Evolutionary conservation across 2,329 filamentous ascomycete genomes (phyloP).

Genomic region (Talaromyces sp.): DNA sequence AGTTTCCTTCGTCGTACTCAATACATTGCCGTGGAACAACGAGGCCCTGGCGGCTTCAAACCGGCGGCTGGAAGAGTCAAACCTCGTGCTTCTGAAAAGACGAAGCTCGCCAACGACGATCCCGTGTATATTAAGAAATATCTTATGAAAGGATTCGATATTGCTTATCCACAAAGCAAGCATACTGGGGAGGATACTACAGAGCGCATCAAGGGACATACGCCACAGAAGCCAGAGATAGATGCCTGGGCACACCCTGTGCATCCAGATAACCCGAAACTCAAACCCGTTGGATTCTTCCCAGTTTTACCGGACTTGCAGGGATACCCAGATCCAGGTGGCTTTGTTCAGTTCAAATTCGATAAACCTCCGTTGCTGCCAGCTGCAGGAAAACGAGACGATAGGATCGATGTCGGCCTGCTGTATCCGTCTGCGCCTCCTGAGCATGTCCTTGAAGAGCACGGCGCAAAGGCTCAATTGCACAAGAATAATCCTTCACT

Average conservation of each 20-base stretch:
- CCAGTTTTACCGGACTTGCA: slow-evolving; percentile 62
- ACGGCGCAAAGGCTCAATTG: slow-evolving; percentile 49
- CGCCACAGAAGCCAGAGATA: slow-evolving; percentile 54
- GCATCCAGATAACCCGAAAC: slow-evolving; percentile 57
- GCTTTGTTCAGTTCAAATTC: slow-evolving; percentile 62
- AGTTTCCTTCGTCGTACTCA: slow-evolving; percentile 95
- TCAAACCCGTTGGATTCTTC: slow-evolving; percentile 60
- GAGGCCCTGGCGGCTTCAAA: slow-evolving; percentile 35
- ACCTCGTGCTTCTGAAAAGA: slow-evolving; percentile 31
- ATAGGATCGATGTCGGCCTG: slow-evolving; percentile 59
- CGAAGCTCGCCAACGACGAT: slow-evolving; percentile 51
- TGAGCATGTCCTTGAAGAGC: slow-evolving; percentile 49
- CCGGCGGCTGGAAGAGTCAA: slow-evolving; percentile 29
- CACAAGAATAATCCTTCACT: slow-evolving; percentile 51
- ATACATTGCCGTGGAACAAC: slow-evolving; percentile 64
- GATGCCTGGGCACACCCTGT: slow-evolving; percentile 61
- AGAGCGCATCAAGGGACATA: slow-evolving; percentile 54
- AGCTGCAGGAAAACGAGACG: slow-evolving; percentile 52
- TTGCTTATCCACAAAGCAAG: slow-evolving; percentile 62
- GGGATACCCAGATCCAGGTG: slow-evolving; percentile 58
- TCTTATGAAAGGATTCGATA: slow-evolving; percentile 63
- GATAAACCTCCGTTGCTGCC: slow-evolving; percentile 57
- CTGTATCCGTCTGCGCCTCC: slow-evolving; percentile 54
- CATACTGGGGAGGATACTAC: slow-evolving; percentile 58
- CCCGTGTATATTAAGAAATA: slow-evolving; percentile 61